These are phyloP conservation scores for Cladosporium phlei DNA, from an alignment of 2,329 filamentous ascomycete genomes.

Conservation along the genomic window DNA sequence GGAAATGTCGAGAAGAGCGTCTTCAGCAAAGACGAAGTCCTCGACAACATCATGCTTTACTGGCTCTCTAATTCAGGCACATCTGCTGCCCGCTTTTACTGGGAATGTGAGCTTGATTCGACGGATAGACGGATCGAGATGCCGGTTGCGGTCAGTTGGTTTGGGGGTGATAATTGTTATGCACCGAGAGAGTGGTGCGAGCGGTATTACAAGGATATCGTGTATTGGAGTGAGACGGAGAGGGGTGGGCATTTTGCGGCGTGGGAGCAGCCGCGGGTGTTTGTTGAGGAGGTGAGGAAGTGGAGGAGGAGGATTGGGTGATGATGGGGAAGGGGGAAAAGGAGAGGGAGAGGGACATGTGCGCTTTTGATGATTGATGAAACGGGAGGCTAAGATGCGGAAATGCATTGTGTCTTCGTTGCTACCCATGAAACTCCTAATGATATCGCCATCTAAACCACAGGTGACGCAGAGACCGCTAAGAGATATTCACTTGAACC, in stretches of 20 bases:
- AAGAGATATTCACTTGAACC: too few relatives aligned
- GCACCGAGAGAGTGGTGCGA: constrained; percentile 18
- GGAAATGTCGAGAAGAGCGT: constrained; percentile 19
- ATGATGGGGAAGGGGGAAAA: too few relatives aligned
- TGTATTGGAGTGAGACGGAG: constrained; percentile 16
- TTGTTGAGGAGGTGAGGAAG: constrained; percentile 16
- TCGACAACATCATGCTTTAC: constrained; percentile 26
- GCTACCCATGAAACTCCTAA: too few relatives aligned
- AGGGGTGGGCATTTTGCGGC: constrained; percentile 19
- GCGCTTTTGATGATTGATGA: too few relatives aligned
- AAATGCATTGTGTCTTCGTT: too few relatives aligned
- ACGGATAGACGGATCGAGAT: constrained; percentile 22
- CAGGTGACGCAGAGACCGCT: too few relatives aligned
- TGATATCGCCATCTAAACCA: too few relatives aligned
- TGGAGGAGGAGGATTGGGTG: background rate
- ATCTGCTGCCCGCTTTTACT: constrained; percentile 25
- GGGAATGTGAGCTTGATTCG: constrained; percentile 22
- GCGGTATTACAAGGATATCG: constrained; percentile 16
- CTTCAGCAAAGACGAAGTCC: constrained; percentile 27
- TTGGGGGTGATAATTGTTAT: constrained; percentile 16
- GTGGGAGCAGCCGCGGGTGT: constrained; percentile 15
- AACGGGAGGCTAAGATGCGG: too few relatives aligned
- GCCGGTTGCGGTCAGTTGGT: constrained; percentile 23
- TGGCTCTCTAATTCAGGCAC: constrained; percentile 26
- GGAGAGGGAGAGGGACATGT: too few relatives aligned